A percentile compares a stretch with the other conserved stretches of the same genome.
These are phyloP conservation scores for Hypocreales sp. DNA, from an alignment of 2,329 filamentous ascomycete species.

Conservation along the genomic window DNA sequence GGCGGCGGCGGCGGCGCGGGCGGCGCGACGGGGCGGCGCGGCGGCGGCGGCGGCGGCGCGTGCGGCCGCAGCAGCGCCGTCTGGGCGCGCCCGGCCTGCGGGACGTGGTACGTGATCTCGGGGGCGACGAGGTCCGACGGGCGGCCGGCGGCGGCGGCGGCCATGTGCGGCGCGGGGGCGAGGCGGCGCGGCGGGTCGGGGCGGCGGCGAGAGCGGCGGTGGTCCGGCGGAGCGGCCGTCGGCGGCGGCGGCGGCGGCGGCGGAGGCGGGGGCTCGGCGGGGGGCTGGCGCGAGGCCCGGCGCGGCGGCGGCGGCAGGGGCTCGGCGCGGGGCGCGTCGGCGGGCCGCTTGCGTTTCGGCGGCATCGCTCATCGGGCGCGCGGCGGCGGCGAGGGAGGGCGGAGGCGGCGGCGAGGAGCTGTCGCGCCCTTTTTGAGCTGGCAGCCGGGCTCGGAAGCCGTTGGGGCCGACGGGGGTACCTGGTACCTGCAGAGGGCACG, in stretches of 20 bases:
- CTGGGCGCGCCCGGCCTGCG: slow-evolving; percentile 12
- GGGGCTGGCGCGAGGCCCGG: slow-evolving; percentile 24
- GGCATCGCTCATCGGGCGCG: no score
- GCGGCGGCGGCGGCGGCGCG: slow-evolving; percentile 16
- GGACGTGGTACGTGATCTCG: slow-evolving; percentile 24
- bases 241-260: slow-evolving; percentile 9
- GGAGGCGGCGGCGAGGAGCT: no score
- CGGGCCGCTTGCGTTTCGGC: slow-evolving; percentile 20
- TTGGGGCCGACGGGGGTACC: no score
- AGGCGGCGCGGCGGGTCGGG: not conserved
- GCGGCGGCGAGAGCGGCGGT: not conserved
- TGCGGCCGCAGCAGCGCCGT: slow-evolving; percentile 18
- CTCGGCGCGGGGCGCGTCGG: no score
- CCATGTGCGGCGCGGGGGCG: no score
- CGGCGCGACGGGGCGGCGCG: slow-evolving; percentile 15
- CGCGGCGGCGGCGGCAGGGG: slow-evolving; percentile 12
- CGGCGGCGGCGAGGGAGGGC: no score
- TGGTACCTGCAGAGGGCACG: no score
- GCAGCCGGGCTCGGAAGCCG: no score
- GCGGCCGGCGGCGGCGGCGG: slow-evolving; percentile 7
- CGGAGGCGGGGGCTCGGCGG: slow-evolving; percentile 14
- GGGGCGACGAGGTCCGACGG: slow-evolving; percentile 21
- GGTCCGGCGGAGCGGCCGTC: not conserved
- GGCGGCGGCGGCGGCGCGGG: slow-evolving; percentile 17
- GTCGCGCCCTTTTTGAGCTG: no score